Base-by-base conservation (phyloP, 139 green algal species). In the Chlorella sp. region DNA sequence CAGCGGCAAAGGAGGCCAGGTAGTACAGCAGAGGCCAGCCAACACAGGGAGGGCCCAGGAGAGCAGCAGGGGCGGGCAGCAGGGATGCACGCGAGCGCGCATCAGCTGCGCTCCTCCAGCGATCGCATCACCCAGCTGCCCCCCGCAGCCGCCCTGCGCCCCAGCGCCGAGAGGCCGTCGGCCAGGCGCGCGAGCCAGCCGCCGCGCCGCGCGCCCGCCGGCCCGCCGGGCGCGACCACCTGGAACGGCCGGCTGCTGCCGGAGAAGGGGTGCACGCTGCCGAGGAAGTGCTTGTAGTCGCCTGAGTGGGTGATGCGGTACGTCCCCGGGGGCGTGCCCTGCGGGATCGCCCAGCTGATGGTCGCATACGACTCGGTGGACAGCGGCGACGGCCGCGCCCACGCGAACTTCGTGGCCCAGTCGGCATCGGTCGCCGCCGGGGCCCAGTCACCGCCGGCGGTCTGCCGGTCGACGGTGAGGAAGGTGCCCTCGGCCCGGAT, bases 271-370 rank as follows among this genome's bases (percentile, higher is more conserved):
- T 56, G 38, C 5, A 27, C 8, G 17, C 48, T 43, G 19, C 87
- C 84, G 8, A 80, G 67, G n/a, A 94, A 65, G 55, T 75, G 77
- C 76, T 92, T 95, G 42, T 84, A 75, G 56, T 96, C 86, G 1
- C 91, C 92, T 59, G 81, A 89, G 67, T 96, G 84, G 25, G 82
- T 73, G 17, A 96, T 63, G 23, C 89, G 78, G 76, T 96, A 96
- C 5, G 40, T 76, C n/a, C 90, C 91, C 17, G 73, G 25, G 21
- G 43, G 31, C 1, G 71, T 71, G 46, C 55, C 77, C 23, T 59
- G 33, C 0, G 90, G 88, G 14, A 96, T 83, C 29, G 79, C 59
- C 91, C 91, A 96, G 8, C 33, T 81, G 38, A 96, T 64, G 5
- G 66, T 89, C 1, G 91, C 91, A 29, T 66, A 84, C 0, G 91